Conservation (phyloP, 2,329 filamentous ascomycete species). For the Cryphonectria japonica region DNA sequence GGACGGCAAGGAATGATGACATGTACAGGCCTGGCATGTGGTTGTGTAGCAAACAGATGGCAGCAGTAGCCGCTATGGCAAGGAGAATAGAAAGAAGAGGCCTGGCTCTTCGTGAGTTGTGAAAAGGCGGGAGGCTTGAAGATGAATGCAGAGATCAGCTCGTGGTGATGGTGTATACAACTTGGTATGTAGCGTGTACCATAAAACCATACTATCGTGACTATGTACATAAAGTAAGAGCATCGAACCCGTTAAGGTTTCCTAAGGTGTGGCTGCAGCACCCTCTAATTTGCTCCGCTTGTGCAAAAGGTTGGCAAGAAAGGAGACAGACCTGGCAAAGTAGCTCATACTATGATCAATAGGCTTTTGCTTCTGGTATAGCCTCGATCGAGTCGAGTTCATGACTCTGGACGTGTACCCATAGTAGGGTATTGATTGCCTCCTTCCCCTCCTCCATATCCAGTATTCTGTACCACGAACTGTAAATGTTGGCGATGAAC, state of each 20-base stretch:
- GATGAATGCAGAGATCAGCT: too few species aligned
- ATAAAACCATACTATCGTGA: too few species aligned
- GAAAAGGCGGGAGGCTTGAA: not conserved
- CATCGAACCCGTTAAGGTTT: not conserved
- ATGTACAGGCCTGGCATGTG: not conserved
- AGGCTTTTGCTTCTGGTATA: not conserved
- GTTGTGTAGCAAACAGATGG: not conserved
- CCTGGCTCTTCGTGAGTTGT: not conserved
- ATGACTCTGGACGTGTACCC: not conserved
- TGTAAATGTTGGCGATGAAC: not conserved
- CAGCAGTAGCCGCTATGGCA: not conserved
- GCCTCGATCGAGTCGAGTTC: not conserved
- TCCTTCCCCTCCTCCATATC: not conserved
- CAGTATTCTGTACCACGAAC: too few species aligned
- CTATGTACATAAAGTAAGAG: not conserved
- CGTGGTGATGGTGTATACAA: not conserved
- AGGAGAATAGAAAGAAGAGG: not conserved
- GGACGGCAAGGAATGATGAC: not conserved
- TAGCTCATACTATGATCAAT: not conserved
- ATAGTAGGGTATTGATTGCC: not conserved
- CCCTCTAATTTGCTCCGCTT: not conserved
- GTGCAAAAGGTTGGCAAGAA: not conserved
- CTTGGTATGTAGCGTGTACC: too few species aligned
- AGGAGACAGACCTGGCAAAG: not conserved
- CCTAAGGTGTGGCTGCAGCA: not conserved